Base-by-base conservation (phyloP, 192 early-diverging fungal genomes). In the Phlyctochytrium arcticum region DNA sequence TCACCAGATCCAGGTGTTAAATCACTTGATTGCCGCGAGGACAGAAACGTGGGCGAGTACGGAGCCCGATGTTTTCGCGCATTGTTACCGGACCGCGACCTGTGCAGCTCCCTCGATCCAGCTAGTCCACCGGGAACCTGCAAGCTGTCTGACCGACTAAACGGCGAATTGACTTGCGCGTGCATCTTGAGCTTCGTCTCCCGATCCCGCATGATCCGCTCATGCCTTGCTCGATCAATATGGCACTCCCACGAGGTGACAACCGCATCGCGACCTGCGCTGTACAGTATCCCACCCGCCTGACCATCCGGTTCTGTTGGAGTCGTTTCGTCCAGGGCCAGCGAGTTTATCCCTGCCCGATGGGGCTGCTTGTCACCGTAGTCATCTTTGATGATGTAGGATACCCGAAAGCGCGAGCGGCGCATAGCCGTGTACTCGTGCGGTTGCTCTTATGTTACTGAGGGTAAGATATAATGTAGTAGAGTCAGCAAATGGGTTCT, bases 231-330 rank as follows among this genome's bases (percentile, higher is more conserved):
- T 62, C 57, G 31, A 59, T 68, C 73, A 85, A 78, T 61, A 53
- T 88, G 82, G 7, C 94, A 76, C 48, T 92, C 84, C 96, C 96
- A 98, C 0, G 85, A 80, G 29, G 89, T 88, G 44, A 97, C 85
- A 27, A 89, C 79, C 60, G 92, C 88, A 72, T 98, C 96, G 48
- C 94, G 78, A 12, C 94, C 93, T 27, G 87, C 96, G 15, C 91
- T 86, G 69, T 93, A 95, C 36, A 98, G 81, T 35, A 90, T 71
- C 6, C 90, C 91, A 70, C 44, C 35, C 42, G 36, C 27, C 60
- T 30, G 27, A 36, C n/a, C n/a, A 53, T 30, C 50, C 29, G 29
- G 24, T 30, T 53, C 50, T 15, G 62, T 64, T 21, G 62, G 48
- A 9, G 50, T 61, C 47, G 44, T 33, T 17, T 47, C 48, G 31